Evolutionary conservation across 192 early-diverging fungal species (phyloP), one percentile per base, ranked within the genome.

Genomic region (Rhizophagus prolifer): DNA sequence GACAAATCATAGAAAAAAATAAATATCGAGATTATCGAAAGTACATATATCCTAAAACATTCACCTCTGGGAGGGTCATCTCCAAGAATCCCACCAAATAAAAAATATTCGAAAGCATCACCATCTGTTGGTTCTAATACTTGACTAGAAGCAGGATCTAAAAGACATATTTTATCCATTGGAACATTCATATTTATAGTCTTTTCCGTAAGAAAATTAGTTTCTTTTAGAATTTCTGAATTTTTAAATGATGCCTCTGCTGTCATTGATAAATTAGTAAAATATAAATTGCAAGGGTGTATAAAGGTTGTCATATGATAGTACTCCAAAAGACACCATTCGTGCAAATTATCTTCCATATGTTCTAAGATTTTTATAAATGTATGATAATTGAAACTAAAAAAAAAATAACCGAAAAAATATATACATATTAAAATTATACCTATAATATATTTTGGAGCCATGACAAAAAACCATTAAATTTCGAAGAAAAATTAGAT

Each of bases 61-160:
- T 70, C 85, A 88, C 85, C 88, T 85, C 82, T 83, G 74, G 85
- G 89, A 71, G 86, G 86, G 86, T 92, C 86, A 86, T 86, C 88
- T n/a, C 89, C 89, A 26, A 90, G 77, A 75, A 95, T 95, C 14
- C 92, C 94, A 31, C 94, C 94, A 88, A 95, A 95, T 79, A 95
- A 79, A 72, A 93, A 90, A 79, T 88, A 93, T 36, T 91, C 88
- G 67, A 86, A 94, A 10, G 79, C 81, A 13, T 86, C 83, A n/a
- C 81, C 91, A 81, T 94, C 93, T 50, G 83, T 86, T 21, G 92
- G 91, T 58, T 78, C 69, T 36, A 95, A 83, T 16, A 82, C 79
- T 73, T 86, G 73, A 23, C 79, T 81, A 3, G 88, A 86, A 19
- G 85, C 60, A n/a, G 92, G 92, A 81, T 95, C 93, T 30, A 95